Conservation (phyloP, 768 basidiomycete species). For the Mrakia gelida region DNA sequence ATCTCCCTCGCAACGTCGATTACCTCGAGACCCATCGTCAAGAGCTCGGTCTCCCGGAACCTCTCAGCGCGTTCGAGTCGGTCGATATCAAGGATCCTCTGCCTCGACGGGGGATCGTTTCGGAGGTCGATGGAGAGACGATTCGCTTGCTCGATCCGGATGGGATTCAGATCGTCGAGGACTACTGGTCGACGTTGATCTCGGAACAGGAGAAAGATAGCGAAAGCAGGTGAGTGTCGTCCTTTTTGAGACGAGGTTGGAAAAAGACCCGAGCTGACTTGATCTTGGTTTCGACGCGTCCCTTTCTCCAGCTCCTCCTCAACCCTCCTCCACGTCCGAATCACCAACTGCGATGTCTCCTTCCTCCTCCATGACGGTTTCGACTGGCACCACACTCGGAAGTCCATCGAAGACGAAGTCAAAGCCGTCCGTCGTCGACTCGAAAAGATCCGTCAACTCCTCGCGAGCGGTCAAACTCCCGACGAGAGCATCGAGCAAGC, state of each 20-base stretch:
- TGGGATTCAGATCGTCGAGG: constrained; percentile 65
- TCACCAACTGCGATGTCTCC: constrained; percentile 60
- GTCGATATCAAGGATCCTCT: not conserved
- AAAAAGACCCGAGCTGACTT: too few species aligned
- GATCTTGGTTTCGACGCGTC: not conserved
- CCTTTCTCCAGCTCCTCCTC: not conserved
- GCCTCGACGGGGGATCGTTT: constrained; percentile 25
- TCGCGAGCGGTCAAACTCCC: constrained; percentile 77
- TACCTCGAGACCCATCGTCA: constrained; percentile 60
- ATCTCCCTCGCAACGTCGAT: constrained; percentile 80
- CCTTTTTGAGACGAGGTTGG: not conserved
- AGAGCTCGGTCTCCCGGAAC: not conserved
- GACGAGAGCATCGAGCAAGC: constrained; percentile 53
- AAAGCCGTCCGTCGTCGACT: constrained; percentile 81
- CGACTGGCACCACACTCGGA: constrained; percentile 84
- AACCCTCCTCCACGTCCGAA: constrained; percentile 28
- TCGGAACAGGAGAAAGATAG: not conserved
- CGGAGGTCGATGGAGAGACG: constrained; percentile 69
- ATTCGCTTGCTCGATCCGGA: constrained; percentile 66
- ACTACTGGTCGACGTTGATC: constrained; percentile 50
- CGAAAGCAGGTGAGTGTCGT: not conserved
- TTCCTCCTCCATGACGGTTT: constrained; percentile 87
- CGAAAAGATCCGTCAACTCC: constrained; percentile 82
- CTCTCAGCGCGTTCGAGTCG: constrained; percentile 25
- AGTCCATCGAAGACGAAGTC: constrained; percentile 78